These are phyloP conservation scores for Penicillium cataractarum DNA, from an alignment of 495 filamentous ascomycete genomes.

Conservation along the genomic window DNA sequence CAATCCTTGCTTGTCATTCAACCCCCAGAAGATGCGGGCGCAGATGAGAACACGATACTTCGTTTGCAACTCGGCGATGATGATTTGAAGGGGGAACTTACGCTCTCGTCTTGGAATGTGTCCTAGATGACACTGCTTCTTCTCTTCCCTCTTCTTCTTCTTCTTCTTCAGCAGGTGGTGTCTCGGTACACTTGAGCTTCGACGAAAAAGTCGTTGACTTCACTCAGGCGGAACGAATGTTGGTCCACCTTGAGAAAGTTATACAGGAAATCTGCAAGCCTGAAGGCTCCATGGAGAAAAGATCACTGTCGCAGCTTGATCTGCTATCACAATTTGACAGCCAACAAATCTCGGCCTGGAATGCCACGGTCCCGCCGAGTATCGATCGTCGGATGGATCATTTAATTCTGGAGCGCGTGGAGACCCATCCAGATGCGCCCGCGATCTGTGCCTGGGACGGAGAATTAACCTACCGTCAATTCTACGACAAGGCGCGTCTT, in stretches of 20 bases:
- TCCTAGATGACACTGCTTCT: background rate
- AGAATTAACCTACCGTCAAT: conserved; percentile 10
- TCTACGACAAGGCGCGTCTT: background rate
- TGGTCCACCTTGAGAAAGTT: background rate
- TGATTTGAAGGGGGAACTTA: background rate
- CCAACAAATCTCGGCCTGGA: conserved; percentile 1
- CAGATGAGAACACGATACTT: background rate
- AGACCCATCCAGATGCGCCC: background rate
- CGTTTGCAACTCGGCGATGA: background rate
- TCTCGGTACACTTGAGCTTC: background rate
- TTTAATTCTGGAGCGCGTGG: background rate
- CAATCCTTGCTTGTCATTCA: conserved; percentile 40
- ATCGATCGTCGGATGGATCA: conserved; percentile 1
- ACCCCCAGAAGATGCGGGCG: background rate
- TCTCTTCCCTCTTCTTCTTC: background rate
- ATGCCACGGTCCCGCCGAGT: background rate
- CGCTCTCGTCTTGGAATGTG: background rate
- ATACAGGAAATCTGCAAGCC: background rate
- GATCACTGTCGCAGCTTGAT: background rate
- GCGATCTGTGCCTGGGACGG: conserved; percentile 15
- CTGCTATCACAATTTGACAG: background rate
- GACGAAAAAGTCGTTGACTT: background rate
- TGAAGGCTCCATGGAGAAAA: background rate
- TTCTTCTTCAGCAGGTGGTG: background rate
- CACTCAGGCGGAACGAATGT: background rate